Conservation (phyloP, 495 filamentous ascomycete species). For the Penicillium turbatum region DNA sequence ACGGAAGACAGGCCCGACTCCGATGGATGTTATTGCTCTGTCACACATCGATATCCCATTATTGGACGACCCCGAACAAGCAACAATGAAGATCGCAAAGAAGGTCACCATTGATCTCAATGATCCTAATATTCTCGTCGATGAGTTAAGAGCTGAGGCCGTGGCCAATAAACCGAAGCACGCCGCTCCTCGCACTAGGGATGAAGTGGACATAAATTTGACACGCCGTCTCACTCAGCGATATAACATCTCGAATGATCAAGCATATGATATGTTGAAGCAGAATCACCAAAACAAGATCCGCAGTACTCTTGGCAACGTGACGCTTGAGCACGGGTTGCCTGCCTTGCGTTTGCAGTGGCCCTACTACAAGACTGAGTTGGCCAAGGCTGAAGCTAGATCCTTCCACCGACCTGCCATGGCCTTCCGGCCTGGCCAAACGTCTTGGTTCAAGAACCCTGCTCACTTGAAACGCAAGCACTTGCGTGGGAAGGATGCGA, state of each 20-base stretch:
- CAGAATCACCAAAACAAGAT: conserved; percentile 96
- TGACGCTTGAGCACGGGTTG: conserved; percentile 85
- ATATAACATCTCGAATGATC: conserved; percentile 95
- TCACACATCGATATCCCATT: conserved; percentile 47
- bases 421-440: conserved; percentile 56
- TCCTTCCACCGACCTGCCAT: conserved; percentile 83
- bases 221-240: conserved; percentile 57
- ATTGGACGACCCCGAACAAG: conserved; percentile 57
- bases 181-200: conserved; percentile 28
- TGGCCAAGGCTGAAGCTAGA: conserved; percentile 73
- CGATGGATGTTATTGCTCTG: conserved; percentile 40
- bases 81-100: conserved; percentile 65
- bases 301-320: conserved; percentile 78
- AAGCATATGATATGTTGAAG: conserved; percentile 91
- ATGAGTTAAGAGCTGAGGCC: conserved; percentile 53
- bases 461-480: conserved; percentile 65
- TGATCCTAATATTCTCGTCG: conserved; percentile 81
- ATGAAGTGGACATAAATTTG: conserved; percentile 38
- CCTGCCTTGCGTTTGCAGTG: conserved; percentile 86
- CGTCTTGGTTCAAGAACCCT: conserved; percentile 49
- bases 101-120: conserved; percentile 81
- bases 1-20: conserved; percentile 40
- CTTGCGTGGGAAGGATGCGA: conserved; percentile 66
- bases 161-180: conserved; percentile 40
- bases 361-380: conserved; percentile 86